phyloP scores from a whole-genome alignment of 768 basidiomycete genomes.

The Polyporus arcularius region DNA sequence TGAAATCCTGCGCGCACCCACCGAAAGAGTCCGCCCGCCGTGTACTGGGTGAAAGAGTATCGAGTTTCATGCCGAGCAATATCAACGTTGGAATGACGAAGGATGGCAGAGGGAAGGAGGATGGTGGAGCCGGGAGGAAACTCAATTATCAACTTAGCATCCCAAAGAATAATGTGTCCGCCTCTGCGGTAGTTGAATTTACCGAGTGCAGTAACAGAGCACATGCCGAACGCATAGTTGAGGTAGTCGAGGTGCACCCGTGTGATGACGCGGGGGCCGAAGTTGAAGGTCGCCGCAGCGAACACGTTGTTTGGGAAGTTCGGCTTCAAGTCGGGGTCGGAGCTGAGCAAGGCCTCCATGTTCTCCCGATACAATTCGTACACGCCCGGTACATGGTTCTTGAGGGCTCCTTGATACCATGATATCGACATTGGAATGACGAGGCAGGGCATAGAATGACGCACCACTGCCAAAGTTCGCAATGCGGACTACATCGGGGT shows the following conservation, averaged over 20 bases:
- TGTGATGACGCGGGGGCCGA: background rate
- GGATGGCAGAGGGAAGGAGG: slow-evolving; percentile 23
- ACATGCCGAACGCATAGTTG: slow-evolving; percentile 10
- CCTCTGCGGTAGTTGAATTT: slow-evolving; percentile 14
- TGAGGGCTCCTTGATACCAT: no score
- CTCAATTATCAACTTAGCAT: slow-evolving; percentile 21
- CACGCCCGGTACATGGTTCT: no score
- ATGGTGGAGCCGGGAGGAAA: slow-evolving; percentile 22
- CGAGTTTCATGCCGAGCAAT: slow-evolving; percentile 4
- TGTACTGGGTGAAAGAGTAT: slow-evolving; percentile 8
- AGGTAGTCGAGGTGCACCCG: slow-evolving; percentile 3
- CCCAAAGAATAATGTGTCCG: slow-evolving; percentile 24
- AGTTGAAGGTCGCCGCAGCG: slow-evolving; percentile 1
- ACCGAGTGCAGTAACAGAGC: slow-evolving; percentile 19
- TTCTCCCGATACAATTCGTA: background rate
- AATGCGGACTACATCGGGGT: no score
- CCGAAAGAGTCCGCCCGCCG: slow-evolving; percentile 12
- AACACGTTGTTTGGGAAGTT: background rate
- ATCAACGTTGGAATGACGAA: slow-evolving; percentile 20
- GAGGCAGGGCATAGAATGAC: no score
- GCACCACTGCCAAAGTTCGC: no score
- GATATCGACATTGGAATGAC: no score
- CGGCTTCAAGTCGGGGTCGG: background rate
- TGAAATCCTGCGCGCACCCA: slow-evolving; percentile 6
- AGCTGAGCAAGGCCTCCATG: background rate